Conservation (phyloP, 129 eudicot species). For the Rutidosis leptorrhynchoides region DNA sequence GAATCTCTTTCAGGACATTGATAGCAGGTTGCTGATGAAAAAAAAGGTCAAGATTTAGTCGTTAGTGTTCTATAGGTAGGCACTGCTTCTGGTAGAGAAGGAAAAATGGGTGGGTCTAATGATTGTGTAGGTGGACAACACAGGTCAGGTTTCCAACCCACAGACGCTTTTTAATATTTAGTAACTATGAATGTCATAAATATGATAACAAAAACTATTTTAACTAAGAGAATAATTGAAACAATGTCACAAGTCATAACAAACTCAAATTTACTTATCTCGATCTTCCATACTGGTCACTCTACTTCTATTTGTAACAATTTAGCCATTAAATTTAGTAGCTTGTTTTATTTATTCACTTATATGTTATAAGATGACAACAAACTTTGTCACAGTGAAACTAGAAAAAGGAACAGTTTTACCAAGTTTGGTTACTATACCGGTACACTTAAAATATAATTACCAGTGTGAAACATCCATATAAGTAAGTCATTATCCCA, state of each 20-base stretch:
- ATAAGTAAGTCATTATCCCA: background rate
- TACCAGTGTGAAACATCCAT: background rate
- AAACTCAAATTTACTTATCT: background rate
- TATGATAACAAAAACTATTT: background rate
- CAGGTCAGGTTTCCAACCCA: background rate
- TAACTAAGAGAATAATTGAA: background rate
- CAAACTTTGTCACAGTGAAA: background rate
- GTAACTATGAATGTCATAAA: background rate
- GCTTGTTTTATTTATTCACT: too few relatives aligned
- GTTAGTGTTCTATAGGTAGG: conserved; percentile 13
- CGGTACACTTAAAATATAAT: background rate
- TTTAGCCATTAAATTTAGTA: too few relatives aligned
- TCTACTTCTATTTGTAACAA: background rate
- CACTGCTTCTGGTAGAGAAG: conserved; percentile 1
- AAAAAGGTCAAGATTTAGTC: conserved; percentile 4
- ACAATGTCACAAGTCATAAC: background rate
- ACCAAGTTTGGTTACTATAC: background rate
- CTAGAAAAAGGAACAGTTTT: background rate
- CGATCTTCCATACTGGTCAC: background rate
- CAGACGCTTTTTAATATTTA: background rate
- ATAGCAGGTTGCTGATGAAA: conserved; percentile 77
- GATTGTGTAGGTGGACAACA: background rate
- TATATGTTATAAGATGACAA: background rate
- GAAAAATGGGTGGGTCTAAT: background rate
- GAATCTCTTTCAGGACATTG: conserved; percentile 69